Conservation (phyloP, 2,329 filamentous ascomycete species). For the Hypoxylon sp. region DNA sequence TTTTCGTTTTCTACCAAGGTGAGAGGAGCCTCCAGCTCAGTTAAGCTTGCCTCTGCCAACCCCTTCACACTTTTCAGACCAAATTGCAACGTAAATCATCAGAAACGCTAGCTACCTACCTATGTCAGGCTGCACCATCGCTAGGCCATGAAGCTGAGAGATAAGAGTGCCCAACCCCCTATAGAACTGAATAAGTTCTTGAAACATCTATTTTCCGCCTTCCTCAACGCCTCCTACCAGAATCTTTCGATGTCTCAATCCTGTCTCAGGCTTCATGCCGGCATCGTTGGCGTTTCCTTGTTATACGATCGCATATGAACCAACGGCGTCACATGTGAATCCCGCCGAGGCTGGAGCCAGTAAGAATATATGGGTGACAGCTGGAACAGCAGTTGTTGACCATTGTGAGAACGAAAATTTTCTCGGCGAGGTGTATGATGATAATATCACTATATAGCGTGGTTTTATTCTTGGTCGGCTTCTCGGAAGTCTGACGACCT, state of each 20-base stretch:
- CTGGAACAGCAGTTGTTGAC: constrained; percentile 38
- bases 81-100: neutral
- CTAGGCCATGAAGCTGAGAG: constrained; percentile 2
- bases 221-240: constrained; percentile 8
- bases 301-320: constrained; percentile 22
- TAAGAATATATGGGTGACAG: constrained; percentile 27
- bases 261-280: constrained; percentile 42
- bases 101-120: neutral
- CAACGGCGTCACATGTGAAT: constrained; percentile 44
- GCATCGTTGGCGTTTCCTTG: constrained; percentile 14
- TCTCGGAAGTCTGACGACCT: constrained; percentile 5
- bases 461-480: constrained; percentile 9
- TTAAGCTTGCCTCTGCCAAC: neutral
- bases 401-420: constrained; percentile 16
- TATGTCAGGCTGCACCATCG: neutral
- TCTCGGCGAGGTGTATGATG: constrained; percentile 34
- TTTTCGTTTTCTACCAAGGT: neutral
- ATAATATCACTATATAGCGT: constrained; percentile 29
- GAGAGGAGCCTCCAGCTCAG: neutral
- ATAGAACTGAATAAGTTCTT: neutral
- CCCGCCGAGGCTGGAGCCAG: constrained; percentile 25
- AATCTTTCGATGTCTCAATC: constrained; percentile 46
- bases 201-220: neutral
- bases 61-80: constrained; percentile 9
- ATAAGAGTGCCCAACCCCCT: neutral